These are phyloP conservation scores for Fusarium bactridioides DNA, from an alignment of 2,329 filamentous ascomycete species.

Conservation along the genomic window DNA sequence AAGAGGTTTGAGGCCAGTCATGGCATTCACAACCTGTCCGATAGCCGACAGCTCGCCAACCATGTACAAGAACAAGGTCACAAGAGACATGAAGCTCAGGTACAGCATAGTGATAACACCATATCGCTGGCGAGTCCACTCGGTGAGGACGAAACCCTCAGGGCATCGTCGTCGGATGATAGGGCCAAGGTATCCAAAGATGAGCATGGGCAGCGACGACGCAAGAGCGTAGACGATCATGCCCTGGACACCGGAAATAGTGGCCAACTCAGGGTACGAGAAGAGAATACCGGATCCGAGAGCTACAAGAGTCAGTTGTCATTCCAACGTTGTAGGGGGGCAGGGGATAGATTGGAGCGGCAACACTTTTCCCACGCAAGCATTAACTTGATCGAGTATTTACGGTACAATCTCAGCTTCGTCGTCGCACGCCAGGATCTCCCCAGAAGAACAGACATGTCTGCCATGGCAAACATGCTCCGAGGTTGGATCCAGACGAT, in stretches of 20 bases:
- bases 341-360: constrained; percentile 67
- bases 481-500: constrained; percentile 61
- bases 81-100: constrained; percentile 78
- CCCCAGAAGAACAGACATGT: constrained; percentile 36
- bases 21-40: constrained; percentile 76
- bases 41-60: constrained; percentile 82
- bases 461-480: not conserved
- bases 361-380: constrained; percentile 98
- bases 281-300: constrained; percentile 86
- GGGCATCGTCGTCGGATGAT: constrained; percentile 83
- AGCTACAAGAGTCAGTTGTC: constrained; percentile 65
- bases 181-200: constrained; percentile 78
- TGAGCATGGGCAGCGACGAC: constrained; percentile 74
- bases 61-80: constrained; percentile 89
- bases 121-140: constrained; percentile 84
- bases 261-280: constrained; percentile 81
- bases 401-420: constrained; percentile 96
- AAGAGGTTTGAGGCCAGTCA: constrained; percentile 78
- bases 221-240: constrained; percentile 78
- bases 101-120: constrained; percentile 74
- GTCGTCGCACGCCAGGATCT: constrained; percentile 56
- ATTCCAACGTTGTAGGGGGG: constrained; percentile 19
- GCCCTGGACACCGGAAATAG: constrained; percentile 80
- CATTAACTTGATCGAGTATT: constrained; percentile 98
- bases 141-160: constrained; percentile 83